Conservation (phyloP, 306 rosid genomes). For the Casuarina equisetifolia region DNA sequence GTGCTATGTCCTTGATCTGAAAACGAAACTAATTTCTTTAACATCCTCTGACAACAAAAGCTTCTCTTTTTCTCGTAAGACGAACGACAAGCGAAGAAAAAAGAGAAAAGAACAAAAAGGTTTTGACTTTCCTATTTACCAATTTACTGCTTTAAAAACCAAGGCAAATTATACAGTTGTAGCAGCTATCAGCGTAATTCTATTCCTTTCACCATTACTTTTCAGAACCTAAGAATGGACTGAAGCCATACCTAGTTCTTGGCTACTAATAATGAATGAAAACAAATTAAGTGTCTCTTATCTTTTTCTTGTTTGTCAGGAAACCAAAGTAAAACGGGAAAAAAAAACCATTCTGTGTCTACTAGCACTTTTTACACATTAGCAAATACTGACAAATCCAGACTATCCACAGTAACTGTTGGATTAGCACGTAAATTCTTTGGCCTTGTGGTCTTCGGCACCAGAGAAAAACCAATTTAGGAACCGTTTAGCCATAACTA, state of each 20-base stretch:
- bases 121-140: constrained; percentile 2
- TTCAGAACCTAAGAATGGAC: neutral
- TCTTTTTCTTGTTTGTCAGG: neutral
- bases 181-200: neutral
- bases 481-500: neutral
- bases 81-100: constrained; percentile 6
- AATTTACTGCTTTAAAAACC: neutral
- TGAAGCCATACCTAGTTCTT: neutral
- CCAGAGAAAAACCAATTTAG: neutral
- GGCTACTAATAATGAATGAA: neutral
- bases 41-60: constrained; percentile 18
- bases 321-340: neutral
- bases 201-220: neutral
- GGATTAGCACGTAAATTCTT: neutral
- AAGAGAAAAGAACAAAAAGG: neutral
- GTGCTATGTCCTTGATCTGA: constrained; percentile 97
- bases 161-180: constrained; percentile 3
- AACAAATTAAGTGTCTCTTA: neutral
- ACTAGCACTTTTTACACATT: neutral
- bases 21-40: constrained; percentile 3
- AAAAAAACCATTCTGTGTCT: constrained; percentile 17
- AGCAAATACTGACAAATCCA: constrained; percentile 12
- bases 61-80: constrained; percentile 1
- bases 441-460: constrained; percentile 2
- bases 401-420: neutral